A percentile compares a stretch with the other conserved stretches of the same genome.
Evolutionary conservation across 768 basidiomycete species (phyloP).

Genomic region (Lentinula guzmanii): DNA sequence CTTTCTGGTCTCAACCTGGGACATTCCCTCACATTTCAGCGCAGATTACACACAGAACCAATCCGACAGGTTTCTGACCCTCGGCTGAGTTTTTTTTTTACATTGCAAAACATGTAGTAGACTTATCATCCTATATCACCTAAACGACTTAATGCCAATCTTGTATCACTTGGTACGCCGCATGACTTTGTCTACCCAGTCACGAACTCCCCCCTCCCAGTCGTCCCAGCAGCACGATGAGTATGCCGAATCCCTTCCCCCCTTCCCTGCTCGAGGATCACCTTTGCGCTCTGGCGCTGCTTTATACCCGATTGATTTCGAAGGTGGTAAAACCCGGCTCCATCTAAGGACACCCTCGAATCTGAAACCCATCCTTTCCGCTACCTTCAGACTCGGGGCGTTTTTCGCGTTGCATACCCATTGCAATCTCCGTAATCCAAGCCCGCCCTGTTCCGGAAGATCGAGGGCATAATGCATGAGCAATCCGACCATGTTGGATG

Average conservation of each 20-base stretch:
- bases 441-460: slow-evolving; percentile 31
- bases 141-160: background rate
- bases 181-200: slow-evolving; percentile 5
- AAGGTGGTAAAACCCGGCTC: slow-evolving; percentile 40
- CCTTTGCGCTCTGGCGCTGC: slow-evolving; percentile 23
- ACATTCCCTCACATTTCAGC: slow-evolving; percentile 3
- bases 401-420: slow-evolving; percentile 55
- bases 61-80: slow-evolving; percentile 82
- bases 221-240: slow-evolving; percentile 19
- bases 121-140: background rate
- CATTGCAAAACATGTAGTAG: background rate
- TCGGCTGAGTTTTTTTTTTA: background rate
- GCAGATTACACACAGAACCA: slow-evolving; percentile 79
- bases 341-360: slow-evolving; percentile 49
- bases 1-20: background rate
- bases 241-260: slow-evolving; percentile 13
- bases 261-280: slow-evolving; percentile 11
- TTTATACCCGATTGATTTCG: slow-evolving; percentile 32
- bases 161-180: background rate
- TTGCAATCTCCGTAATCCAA: slow-evolving; percentile 55
- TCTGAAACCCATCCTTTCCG: slow-evolving; percentile 55
- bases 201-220: slow-evolving; percentile 10
- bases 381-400: slow-evolving; percentile 37
- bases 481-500: slow-evolving; percentile 46
- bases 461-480: slow-evolving; percentile 44